phyloP scores from a whole-genome alignment of 495 filamentous ascomycete species.

The Aspergillus leporis region DNA sequence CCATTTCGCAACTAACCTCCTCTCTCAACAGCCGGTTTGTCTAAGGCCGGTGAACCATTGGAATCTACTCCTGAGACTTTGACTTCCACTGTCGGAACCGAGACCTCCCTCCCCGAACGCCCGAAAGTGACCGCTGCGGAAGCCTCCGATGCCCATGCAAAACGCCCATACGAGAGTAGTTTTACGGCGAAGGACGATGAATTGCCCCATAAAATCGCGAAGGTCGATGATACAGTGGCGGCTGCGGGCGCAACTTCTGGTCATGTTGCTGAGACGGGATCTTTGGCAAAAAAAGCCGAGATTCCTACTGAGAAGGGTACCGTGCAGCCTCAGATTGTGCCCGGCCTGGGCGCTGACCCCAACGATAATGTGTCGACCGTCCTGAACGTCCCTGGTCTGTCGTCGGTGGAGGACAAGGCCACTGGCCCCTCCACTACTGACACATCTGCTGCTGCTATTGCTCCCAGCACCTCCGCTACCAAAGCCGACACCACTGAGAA shows the following conservation, averaged over 20 bases:
- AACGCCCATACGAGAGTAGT: slow-evolving; percentile 28
- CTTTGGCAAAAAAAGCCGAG: slow-evolving; percentile 1
- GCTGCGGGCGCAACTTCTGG: slow-evolving; percentile 3
- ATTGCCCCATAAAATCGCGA: slow-evolving; percentile 29
- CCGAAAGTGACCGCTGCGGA: slow-evolving; percentile 26
- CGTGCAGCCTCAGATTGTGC: slow-evolving; percentile 24
- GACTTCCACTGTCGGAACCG: slow-evolving; percentile 15
- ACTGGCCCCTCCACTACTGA: background rate
- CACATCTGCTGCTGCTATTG: background rate
- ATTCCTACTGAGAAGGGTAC: slow-evolving; percentile 3
- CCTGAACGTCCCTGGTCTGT: slow-evolving; percentile 22
- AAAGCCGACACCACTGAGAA: background rate
- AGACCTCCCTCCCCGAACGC: slow-evolving; percentile 32
- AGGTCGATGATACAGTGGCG: slow-evolving; percentile 20
- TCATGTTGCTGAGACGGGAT: background rate
- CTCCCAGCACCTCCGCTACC: slow-evolving; percentile 1
- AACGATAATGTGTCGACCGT: slow-evolving; percentile 16
- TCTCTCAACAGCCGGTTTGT: slow-evolving; percentile 22
- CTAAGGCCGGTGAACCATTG: slow-evolving; percentile 22
- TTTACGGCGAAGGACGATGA: slow-evolving; percentile 23
- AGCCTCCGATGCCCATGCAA: slow-evolving; percentile 20
- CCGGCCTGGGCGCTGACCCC: slow-evolving; percentile 22
- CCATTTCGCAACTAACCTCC: background rate
- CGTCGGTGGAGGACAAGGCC: slow-evolving; percentile 10
- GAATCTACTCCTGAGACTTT: slow-evolving; percentile 6